phyloP scores from a whole-genome alignment of 768 basidiomycete genomes.

The Podaxis rugospora region DNA sequence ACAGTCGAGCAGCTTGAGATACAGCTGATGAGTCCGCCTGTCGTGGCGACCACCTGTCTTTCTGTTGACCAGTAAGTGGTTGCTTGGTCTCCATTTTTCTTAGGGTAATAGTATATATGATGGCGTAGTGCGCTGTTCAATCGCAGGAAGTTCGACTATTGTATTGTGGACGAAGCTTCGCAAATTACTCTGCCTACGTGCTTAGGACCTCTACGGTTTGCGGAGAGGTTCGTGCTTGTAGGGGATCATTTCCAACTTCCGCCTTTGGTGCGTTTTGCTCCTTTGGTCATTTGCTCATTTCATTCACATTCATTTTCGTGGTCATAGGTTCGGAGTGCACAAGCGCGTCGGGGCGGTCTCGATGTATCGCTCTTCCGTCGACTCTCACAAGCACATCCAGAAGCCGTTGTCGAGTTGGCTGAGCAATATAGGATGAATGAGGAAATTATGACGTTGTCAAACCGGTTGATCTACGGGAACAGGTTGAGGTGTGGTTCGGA shows the following conservation, averaged over 20 bases:
- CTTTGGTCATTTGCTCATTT: neutral
- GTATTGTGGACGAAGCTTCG: constrained; percentile 97
- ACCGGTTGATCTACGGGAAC: constrained; percentile 16
- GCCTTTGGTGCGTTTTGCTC: constrained; percentile 60
- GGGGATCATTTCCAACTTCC: constrained; percentile 98
- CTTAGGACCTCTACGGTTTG: constrained; percentile 87
- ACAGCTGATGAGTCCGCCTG: constrained; percentile 81
- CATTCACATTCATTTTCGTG: neutral
- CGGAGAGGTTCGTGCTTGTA: constrained; percentile 88
- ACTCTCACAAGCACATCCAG: constrained; percentile 82
- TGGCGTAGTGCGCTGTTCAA: constrained; percentile 71
- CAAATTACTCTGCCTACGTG: constrained; percentile 97
- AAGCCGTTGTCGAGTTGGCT: constrained; percentile 79
- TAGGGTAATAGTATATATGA: neutral
- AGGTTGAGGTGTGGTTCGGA: constrained; percentile 64
- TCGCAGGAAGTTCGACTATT: constrained; percentile 87
- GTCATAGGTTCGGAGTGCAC: constrained; percentile 69
- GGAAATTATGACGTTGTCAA: constrained; percentile 16
- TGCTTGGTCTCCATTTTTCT: neutral
- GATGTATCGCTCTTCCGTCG: constrained; percentile 88
- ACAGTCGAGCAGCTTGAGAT: constrained; percentile 82
- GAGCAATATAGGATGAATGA: constrained; percentile 94
- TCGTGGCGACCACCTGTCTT: constrained; percentile 95
- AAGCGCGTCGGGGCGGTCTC: constrained; percentile 80
- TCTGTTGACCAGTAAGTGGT: constrained; percentile 85